These are phyloP conservation scores for Sporothrix humicola DNA, from an alignment of 2,329 filamentous ascomycete genomes.

Conservation along the genomic window DNA sequence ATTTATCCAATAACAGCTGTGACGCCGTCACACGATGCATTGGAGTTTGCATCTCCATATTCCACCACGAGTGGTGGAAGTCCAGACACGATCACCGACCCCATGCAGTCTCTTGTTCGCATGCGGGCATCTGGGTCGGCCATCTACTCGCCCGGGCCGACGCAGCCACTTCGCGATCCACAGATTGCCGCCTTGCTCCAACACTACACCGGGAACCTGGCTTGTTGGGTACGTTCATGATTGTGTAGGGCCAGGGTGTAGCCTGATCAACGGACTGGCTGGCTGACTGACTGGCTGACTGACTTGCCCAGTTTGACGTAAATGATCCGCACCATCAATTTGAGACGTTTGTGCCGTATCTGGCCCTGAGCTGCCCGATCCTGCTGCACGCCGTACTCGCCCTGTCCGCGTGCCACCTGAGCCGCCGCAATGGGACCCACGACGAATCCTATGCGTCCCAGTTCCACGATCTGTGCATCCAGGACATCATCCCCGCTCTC, in stretches of 20 bases:
- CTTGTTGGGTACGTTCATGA: slow-evolving; percentile 10
- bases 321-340: slow-evolving; percentile 25
- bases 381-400: slow-evolving; percentile 26
- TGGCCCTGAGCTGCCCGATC: slow-evolving; percentile 8
- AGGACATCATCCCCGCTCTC: slow-evolving; percentile 23
- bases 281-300: not conserved
- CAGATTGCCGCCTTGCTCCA: slow-evolving; percentile 22
- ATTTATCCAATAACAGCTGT: not conserved
- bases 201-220: slow-evolving; percentile 20
- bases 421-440: not conserved
- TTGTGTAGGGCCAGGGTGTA: not conserved
- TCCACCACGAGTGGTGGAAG: slow-evolving; percentile 19
- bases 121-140: slow-evolving; percentile 8
- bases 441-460: slow-evolving; percentile 11
- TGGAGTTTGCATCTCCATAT: slow-evolving; percentile 16
- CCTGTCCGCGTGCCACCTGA: slow-evolving; percentile 13
- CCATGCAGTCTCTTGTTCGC: slow-evolving; percentile 27
- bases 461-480: slow-evolving; percentile 27
- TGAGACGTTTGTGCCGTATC: slow-evolving; percentile 25
- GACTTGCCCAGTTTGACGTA: slow-evolving; percentile 16
- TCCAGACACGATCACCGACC: slow-evolving; percentile 15
- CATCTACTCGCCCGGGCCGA: slow-evolving; percentile 24
- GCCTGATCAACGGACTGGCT: not conserved
- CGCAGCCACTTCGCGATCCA: slow-evolving; percentile 1
- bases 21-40: not conserved